These are phyloP conservation scores for Balakata baccata DNA, from an alignment of 345 rosid genomes.

Conservation along the genomic window DNA sequence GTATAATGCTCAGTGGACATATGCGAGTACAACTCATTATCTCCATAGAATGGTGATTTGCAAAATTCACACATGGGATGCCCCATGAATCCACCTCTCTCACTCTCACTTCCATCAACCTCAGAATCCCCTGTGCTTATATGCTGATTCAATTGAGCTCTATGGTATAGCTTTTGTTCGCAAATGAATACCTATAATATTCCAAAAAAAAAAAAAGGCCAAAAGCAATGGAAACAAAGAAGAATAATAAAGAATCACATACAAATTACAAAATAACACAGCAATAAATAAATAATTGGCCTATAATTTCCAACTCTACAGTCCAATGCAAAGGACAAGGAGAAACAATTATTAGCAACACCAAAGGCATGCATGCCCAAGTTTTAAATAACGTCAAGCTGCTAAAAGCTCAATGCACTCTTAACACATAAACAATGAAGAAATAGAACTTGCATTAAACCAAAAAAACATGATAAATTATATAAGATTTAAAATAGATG, in stretches of 20 bases:
- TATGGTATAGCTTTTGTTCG: slow-evolving; percentile 81
- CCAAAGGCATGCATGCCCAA: neutral
- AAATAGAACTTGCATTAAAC: neutral
- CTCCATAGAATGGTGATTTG: slow-evolving; percentile 81
- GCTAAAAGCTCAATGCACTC: neutral
- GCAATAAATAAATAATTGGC: neutral
- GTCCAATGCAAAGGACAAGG: neutral
- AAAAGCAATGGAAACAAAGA: neutral
- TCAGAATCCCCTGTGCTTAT: slow-evolving; percentile 81
- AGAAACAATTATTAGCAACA: neutral
- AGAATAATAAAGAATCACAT: neutral
- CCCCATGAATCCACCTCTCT: slow-evolving; percentile 91
- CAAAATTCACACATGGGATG: slow-evolving; percentile 97
- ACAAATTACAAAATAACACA: neutral
- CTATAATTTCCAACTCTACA: neutral
- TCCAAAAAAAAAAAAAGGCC: slow-evolving; percentile 18
- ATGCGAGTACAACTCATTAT: slow-evolving; percentile 81
- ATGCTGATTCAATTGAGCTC: slow-evolving; percentile 82
- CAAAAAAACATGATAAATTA: neutral
- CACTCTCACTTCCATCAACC: slow-evolving; percentile 96
- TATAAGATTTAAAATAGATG: neutral
- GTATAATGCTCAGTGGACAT: slow-evolving; percentile 92
- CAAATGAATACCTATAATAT: slow-evolving; percentile 70
- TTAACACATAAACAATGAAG: neutral
- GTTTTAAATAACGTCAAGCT: neutral